Conservation (phyloP, 208 protist species). For the Acanthamoeba triangularis region DNA sequence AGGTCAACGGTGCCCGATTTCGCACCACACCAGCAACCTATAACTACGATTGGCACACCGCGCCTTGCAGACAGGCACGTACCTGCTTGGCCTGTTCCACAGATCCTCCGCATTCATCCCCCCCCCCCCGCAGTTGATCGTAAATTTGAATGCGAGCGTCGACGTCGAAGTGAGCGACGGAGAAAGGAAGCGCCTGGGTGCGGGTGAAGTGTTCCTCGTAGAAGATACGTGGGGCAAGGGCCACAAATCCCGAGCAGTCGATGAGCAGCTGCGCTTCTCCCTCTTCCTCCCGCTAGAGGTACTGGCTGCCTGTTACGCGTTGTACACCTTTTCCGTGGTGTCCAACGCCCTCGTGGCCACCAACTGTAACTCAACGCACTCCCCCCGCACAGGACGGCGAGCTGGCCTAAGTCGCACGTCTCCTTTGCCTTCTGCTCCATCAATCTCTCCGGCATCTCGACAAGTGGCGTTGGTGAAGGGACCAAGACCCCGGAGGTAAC, state of each 20-base stretch:
- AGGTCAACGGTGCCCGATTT: constrained; percentile 18
- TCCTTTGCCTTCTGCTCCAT: too few species aligned
- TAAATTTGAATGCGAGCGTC: constrained; percentile 14
- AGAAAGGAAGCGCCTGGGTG: neutral
- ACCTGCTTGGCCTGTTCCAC: neutral
- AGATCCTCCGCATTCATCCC: neutral
- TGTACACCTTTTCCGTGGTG: neutral
- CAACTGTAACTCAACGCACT: neutral
- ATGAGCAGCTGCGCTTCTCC: constrained; percentile 7
- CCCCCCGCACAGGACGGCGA: neutral
- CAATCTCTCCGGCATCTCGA: too few species aligned
- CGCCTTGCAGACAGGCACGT: neutral
- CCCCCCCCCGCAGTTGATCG: neutral
- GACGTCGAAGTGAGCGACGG: constrained; percentile 25
- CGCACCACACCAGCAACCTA: constrained; percentile 28
- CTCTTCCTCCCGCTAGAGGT: constrained; percentile 44
- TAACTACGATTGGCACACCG: constrained; percentile 22
- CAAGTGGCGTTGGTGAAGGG: too few species aligned
- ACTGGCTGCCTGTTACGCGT: neutral
- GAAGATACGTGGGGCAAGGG: constrained; percentile 52
- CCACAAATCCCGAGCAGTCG: constrained; percentile 15
- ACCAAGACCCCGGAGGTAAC: too few species aligned
- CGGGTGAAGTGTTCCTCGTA: constrained; percentile 26
- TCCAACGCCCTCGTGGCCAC: neutral
- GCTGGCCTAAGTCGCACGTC: neutral